These are phyloP conservation scores for Hypholoma fasciculare DNA, from an alignment of 768 basidiomycete genomes.

Conservation along the genomic window DNA sequence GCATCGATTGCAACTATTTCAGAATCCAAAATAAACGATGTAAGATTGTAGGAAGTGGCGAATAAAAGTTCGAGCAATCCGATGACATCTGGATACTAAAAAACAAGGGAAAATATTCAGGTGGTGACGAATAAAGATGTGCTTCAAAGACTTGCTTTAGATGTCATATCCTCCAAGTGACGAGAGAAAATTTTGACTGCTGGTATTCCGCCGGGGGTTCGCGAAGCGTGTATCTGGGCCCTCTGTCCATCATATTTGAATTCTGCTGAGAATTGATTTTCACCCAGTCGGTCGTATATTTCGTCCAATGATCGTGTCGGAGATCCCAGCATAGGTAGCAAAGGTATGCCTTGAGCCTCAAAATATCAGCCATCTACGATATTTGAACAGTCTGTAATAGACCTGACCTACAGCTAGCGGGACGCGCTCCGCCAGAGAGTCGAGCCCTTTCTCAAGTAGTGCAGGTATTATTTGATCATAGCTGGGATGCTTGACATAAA, in stretches of 20 bases:
- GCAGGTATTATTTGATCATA: slow-evolving; percentile 69
- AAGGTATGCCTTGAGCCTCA: slow-evolving; percentile 57
- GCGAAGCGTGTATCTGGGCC: slow-evolving; percentile 72
- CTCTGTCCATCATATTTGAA: slow-evolving; percentile 92
- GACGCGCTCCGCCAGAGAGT: slow-evolving; percentile 57
- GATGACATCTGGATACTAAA: slow-evolving; percentile 81
- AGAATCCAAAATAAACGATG: slow-evolving; percentile 80
- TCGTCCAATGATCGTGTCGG: slow-evolving; percentile 84
- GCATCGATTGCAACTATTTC: slow-evolving; percentile 86
- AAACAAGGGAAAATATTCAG: neutral
- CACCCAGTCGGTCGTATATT: slow-evolving; percentile 71
- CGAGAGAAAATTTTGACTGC: slow-evolving; percentile 78
- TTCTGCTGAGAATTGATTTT: slow-evolving; percentile 77
- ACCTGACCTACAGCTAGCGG: slow-evolving; percentile 68
- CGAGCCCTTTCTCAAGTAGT: slow-evolving; percentile 60
- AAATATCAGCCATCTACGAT: neutral
- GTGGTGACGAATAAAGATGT: neutral
- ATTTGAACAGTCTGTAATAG: neutral
- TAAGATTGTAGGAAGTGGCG: slow-evolving; percentile 34
- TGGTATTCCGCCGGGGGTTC: slow-evolving; percentile 25
- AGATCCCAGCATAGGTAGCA: slow-evolving; percentile 85
- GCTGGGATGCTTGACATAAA: slow-evolving; percentile 79
- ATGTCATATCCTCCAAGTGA: slow-evolving; percentile 91
- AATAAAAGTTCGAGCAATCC: slow-evolving; percentile 56
- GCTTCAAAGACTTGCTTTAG: slow-evolving; percentile 51